phyloP scores from a whole-genome alignment of 1,284 basidiomycete genomes.

The Boletus albobrunnescens region DNA sequence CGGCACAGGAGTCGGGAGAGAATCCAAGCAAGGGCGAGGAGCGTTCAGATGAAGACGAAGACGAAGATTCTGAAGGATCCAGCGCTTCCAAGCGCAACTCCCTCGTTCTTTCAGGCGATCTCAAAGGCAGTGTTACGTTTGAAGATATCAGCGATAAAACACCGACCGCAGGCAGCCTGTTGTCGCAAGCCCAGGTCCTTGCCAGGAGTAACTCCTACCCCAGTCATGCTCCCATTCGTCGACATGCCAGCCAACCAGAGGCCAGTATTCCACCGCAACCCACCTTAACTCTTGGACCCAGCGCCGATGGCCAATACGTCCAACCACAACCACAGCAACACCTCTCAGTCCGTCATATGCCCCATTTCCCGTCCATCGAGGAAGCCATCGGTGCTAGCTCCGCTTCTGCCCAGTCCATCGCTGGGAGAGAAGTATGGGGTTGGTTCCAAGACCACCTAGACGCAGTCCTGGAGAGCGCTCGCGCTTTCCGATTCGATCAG shows the following conservation, averaged over 20 bases:
- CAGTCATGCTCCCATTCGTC: constrained; percentile 68
- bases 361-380: constrained; percentile 78
- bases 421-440: constrained; percentile 78
- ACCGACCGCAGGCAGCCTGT: constrained; percentile 70
- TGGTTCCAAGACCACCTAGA: constrained; percentile 87
- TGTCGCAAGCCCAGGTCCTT: constrained; percentile 66
- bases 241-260: constrained; percentile 56
- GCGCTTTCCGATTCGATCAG: constrained; percentile 77
- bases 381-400: constrained; percentile 74
- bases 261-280: constrained; percentile 47
- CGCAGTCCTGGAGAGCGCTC: constrained; percentile 69
- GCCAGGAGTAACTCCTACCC: constrained; percentile 57
- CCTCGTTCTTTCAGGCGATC: constrained; percentile 58
- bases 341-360: constrained; percentile 70
- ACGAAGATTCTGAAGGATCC: constrained; percentile 73
- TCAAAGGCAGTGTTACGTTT: constrained; percentile 53
- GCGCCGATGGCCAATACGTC: constrained; percentile 41
- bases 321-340: constrained; percentile 41
- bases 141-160: constrained; percentile 76
- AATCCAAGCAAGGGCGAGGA: constrained; percentile 53
- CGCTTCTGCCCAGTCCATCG: constrained; percentile 66
- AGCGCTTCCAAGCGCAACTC: constrained; percentile 73
- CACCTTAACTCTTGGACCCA: constrained; percentile 49
- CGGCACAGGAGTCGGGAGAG: constrained; percentile 61
- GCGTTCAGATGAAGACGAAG: constrained; percentile 76